These are phyloP conservation scores for Trifolium dubium DNA, from an alignment of 306 rosid genomes.

Conservation along the genomic window DNA sequence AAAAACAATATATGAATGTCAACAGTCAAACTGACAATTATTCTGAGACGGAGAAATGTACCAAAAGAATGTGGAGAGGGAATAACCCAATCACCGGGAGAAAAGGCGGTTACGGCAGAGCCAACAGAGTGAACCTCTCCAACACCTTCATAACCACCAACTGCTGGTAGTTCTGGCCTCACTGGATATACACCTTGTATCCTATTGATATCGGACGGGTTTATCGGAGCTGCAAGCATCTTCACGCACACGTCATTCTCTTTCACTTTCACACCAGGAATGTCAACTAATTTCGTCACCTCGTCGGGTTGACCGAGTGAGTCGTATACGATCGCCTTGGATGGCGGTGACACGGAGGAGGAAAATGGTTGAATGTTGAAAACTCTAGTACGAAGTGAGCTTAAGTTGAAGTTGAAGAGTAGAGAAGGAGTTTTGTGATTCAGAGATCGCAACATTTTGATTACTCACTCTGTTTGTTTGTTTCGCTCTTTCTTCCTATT, in stretches of 20 bases:
- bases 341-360: conserved; percentile 73
- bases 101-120: conserved; percentile 57
- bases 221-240: conserved; percentile 91
- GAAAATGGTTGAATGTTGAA: conserved; percentile 53
- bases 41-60: background rate
- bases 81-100: conserved; percentile 87
- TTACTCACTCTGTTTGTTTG: background rate
- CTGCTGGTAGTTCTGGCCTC: conserved; percentile 83
- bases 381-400: background rate
- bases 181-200: conserved; percentile 95
- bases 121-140: conserved; percentile 86
- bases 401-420: conserved; percentile 3
- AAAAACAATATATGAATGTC: no score
- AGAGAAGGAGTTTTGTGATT: conserved; percentile 41
- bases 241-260: conserved; percentile 84
- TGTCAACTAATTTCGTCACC: conserved; percentile 62
- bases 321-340: conserved; percentile 83
- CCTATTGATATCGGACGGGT: conserved; percentile 89
- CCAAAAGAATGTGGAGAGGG: conserved; percentile 92
- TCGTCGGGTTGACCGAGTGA: conserved; percentile 73
- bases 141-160: conserved; percentile 94
- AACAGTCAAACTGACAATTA: no score
- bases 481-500: no score
- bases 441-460: conserved; percentile 54
- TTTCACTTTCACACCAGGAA: conserved; percentile 69